Evolutionary conservation across 306 rosid species (phyloP).

Genomic region (Cicer cuneatum): DNA sequence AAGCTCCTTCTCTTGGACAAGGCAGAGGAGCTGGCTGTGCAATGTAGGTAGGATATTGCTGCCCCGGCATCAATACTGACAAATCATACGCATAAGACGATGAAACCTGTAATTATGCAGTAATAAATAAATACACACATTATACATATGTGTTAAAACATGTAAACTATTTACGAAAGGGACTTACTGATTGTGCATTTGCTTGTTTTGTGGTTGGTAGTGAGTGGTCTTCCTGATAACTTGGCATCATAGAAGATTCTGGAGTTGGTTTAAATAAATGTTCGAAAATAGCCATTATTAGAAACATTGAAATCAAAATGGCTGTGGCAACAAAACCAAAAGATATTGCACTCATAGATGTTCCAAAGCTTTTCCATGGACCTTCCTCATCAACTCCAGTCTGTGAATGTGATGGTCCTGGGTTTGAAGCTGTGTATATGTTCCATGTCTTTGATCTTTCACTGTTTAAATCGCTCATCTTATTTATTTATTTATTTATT

Average conservation of each 20-base stretch:
- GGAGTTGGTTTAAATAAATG: conserved; percentile 81
- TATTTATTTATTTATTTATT: no score
- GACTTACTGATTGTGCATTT: conserved; percentile 63
- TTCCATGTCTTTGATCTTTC: conserved; percentile 77
- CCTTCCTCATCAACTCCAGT: conserved; percentile 59
- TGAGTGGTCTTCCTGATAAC: conserved; percentile 51
- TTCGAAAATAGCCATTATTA: conserved; percentile 93
- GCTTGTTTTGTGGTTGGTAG: conserved; percentile 56
- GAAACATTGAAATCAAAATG: conserved; percentile 88
- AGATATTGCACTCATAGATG: conserved; percentile 91
- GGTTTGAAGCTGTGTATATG: conserved; percentile 62
- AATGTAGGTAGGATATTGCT: conserved; percentile 76
- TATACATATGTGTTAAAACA: neutral
- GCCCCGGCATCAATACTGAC: conserved; percentile 93
- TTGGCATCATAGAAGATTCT: conserved; percentile 50
- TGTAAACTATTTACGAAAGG: neutral
- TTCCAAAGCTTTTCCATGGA: conserved; percentile 79
- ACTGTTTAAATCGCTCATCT: conserved; percentile 59
- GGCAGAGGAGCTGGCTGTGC: conserved; percentile 94
- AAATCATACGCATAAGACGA: conserved; percentile 65
- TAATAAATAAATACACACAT: neutral
- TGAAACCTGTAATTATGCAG: conserved; percentile 54
- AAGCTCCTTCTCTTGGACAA: conserved; percentile 68
- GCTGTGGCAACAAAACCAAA: conserved; percentile 97
- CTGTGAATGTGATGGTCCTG: conserved; percentile 59